Conservation (phyloP, 805 yeast species). For the Cyberlindnera americana region DNA sequence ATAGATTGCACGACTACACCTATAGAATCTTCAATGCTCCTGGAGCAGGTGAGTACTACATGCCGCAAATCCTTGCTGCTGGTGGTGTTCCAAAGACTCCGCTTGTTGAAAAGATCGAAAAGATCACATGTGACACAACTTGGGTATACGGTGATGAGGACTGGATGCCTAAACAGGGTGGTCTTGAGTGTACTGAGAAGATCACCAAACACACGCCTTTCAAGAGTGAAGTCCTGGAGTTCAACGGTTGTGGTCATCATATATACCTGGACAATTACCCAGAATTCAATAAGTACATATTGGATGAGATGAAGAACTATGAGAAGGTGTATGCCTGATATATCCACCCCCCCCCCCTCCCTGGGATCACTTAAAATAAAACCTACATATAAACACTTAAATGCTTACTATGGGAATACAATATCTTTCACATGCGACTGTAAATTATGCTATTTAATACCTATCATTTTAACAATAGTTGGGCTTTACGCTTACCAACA, state of each 20-base stretch:
- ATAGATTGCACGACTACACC: slow-evolving; percentile 69
- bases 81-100: slow-evolving; percentile 90
- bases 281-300: slow-evolving; percentile 49
- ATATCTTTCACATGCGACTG: too few species aligned
- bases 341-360: too few species aligned
- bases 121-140: slow-evolving; percentile 53
- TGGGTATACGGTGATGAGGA: slow-evolving; percentile 87
- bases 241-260: slow-evolving; percentile 71
- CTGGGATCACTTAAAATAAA: too few species aligned
- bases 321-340: slow-evolving; percentile 12
- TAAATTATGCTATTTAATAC: too few species aligned
- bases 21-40: slow-evolving; percentile 80
- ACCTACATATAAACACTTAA: too few species aligned
- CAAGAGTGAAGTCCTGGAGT: slow-evolving; percentile 35
- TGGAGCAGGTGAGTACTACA: slow-evolving; percentile 93
- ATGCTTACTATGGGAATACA: too few species aligned
- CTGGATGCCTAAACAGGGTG: slow-evolving; percentile 56
- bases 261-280: slow-evolving; percentile 64
- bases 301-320: slow-evolving; percentile 45
- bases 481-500: slow-evolving; percentile 92
- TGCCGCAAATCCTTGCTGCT: slow-evolving; percentile 79
- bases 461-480: slow-evolving; percentile 43
- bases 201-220: slow-evolving; percentile 22
- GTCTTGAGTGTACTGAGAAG: slow-evolving; percentile 29
- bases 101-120: slow-evolving; percentile 40